Conservation (phyloP, 352 stramenopile genomes). For the Phytophthora nicotianae region DNA sequence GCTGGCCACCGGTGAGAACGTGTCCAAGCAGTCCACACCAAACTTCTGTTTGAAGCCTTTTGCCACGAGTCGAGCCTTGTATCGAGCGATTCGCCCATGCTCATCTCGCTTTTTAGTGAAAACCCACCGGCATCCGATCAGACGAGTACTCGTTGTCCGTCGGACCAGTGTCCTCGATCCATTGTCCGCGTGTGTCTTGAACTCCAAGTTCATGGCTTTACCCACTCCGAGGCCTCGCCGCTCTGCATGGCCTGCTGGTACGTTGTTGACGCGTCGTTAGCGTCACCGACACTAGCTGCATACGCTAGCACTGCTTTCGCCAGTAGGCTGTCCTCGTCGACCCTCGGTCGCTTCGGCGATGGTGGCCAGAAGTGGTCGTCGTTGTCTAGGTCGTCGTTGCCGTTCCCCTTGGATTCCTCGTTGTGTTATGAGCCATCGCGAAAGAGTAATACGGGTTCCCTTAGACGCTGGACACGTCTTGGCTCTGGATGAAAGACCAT, state of each 20-base stretch:
- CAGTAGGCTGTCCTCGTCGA: conserved; percentile 4
- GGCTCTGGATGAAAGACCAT: not conserved
- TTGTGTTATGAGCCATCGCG: too few relatives aligned
- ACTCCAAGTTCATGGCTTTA: conserved; percentile 13
- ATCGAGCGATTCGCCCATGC: too few relatives aligned
- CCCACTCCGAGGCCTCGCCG: conserved; percentile 3
- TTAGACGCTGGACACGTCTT: not conserved
- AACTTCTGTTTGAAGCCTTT: too few relatives aligned
- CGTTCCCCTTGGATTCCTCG: too few relatives aligned
- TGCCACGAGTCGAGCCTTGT: too few relatives aligned
- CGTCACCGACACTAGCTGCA: conserved; percentile 7
- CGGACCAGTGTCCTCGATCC: conserved; percentile 5
- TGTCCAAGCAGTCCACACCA: too few relatives aligned
- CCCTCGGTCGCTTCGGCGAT: not conserved
- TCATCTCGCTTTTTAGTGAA: too few relatives aligned
- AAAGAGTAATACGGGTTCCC: not conserved
- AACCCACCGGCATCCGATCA: too few relatives aligned
- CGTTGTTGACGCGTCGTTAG: not conserved
- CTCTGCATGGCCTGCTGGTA: conserved; percentile 16
- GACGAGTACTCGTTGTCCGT: too few relatives aligned
- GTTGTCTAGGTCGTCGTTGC: not conserved
- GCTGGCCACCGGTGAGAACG: too few relatives aligned
- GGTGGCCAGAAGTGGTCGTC: conserved; percentile 1
- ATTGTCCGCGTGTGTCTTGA: conserved; percentile 7
- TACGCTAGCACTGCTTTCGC: conserved; percentile 17